A percentile compares a stretch with the other conserved stretches of the same genome.
phyloP scores from a whole-genome alignment of 148 eudicot genomes.

The Amaranthus hypochondriacus region DNA sequence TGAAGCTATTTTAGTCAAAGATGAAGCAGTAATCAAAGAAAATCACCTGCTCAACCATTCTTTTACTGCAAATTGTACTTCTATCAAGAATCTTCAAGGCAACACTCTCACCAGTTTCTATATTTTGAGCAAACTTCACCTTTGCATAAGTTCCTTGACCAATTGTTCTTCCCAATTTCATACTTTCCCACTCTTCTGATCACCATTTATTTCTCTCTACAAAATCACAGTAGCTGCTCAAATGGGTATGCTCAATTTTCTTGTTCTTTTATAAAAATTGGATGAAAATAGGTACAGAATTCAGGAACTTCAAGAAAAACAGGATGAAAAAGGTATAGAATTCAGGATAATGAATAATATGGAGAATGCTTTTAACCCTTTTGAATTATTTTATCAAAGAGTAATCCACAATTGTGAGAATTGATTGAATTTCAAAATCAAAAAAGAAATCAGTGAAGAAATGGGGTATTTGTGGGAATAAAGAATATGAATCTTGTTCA shows the following conservation, averaged over 20 bases:
- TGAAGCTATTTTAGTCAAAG: neutral
- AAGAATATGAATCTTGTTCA: neutral
- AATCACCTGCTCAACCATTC: constrained; percentile 92
- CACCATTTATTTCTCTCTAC: constrained; percentile 46
- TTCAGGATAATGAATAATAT: neutral
- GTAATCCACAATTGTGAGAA: neutral
- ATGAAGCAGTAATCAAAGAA: neutral
- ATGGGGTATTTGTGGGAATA: constrained; percentile 3
- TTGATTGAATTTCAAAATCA: neutral
- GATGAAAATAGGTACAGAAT: neutral
- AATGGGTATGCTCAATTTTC: constrained; percentile 1
- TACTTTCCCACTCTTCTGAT: constrained; percentile 93
- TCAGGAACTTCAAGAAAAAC: neutral
- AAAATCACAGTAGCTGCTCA: neutral
- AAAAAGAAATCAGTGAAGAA: neutral
- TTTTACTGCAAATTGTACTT: constrained; percentile 77
- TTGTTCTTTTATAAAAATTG: neutral
- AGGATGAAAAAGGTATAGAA: neutral
- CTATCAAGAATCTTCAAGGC: constrained; percentile 96
- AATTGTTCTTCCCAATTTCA: constrained; percentile 92
- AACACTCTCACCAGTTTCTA: constrained; percentile 97
- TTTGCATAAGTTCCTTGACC: constrained; percentile 98
- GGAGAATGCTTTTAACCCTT: neutral
- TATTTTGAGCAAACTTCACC: constrained; percentile 95
- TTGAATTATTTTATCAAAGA: neutral